Conservation (phyloP, 352 stramenopile genomes). For the Globisporangium irregulare region DNA sequence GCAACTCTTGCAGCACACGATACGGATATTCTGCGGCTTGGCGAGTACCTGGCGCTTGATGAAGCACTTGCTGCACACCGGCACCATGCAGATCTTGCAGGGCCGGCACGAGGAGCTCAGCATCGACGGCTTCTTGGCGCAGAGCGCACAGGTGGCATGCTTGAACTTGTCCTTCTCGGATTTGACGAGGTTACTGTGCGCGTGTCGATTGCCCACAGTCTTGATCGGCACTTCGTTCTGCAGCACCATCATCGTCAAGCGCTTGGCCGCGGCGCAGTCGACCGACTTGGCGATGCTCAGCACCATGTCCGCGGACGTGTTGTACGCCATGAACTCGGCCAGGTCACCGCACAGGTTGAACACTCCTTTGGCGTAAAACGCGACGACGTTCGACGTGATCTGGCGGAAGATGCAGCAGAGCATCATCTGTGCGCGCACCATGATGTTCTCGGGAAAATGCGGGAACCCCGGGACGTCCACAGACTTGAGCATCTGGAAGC, state of each 20-base stretch:
- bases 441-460: slow-evolving; percentile 24
- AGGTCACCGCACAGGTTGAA: slow-evolving; percentile 47
- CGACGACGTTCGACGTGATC: slow-evolving; percentile 27
- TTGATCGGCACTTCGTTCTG: slow-evolving; percentile 10
- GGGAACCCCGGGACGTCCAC: slow-evolving; percentile 41
- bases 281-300: slow-evolving; percentile 30
- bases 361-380: slow-evolving; percentile 52
- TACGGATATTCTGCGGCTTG: slow-evolving; percentile 25
- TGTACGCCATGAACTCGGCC: slow-evolving; percentile 38
- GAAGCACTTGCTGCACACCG: slow-evolving; percentile 50
- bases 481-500: slow-evolving; percentile 48
- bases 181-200: background rate
- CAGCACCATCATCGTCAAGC: slow-evolving; percentile 36
- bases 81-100: slow-evolving; percentile 37
- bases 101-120: slow-evolving; percentile 28
- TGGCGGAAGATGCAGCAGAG: slow-evolving; percentile 62
- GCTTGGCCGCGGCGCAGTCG: slow-evolving; percentile 41
- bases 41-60: slow-evolving; percentile 42
- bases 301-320: slow-evolving; percentile 38
- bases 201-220: background rate
- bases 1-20: slow-evolving; percentile 54
- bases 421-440: slow-evolving; percentile 48
- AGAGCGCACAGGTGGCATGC: slow-evolving; percentile 14
- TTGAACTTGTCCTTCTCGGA: slow-evolving; percentile 9
- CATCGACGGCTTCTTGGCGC: slow-evolving; percentile 17